Evolutionary conservation across 768 basidiomycete genomes (phyloP), one percentile per base, ranked within the genome.

Genomic region (Xanthoconium purpureum): DNA sequence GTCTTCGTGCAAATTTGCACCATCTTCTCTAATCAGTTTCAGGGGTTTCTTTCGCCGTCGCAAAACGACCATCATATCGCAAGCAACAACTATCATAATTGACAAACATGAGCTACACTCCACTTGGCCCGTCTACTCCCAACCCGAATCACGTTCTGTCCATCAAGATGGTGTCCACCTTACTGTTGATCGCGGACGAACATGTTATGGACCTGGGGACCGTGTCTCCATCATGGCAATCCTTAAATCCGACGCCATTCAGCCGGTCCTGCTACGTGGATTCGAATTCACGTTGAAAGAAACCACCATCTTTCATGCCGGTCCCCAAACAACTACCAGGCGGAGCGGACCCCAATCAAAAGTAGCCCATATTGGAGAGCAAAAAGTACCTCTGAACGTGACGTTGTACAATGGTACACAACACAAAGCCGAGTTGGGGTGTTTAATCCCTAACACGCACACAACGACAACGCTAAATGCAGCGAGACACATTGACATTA

Each of bases 91-190:
- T 13, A 87, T 97, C 44, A 82, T 86, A 59, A 91, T 97, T 64
- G 89, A 92, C 77, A 97, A 96, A 71, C 94, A 96, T 66, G 94
- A 96, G 61, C 76, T 95, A 8, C 94, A 96, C 66, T 89, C 93
- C 5, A 87, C 91, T 1, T 97, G 94, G 94, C 94, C 94, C 3
- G 81, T 95, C 32, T 96, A 93, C 66, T 82, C 82, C 47, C 89
- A 92, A 66, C 81, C 82, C 12, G 89, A 93, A 64, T 79, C 78
- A 35, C 87, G 90, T n/a, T 78, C 81, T 15, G 72, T 83, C 17
- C 64, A 76, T 3, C 82, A 85, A 58, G 87, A 91, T 4, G 87
- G 85, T 29, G 79, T 93, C 17, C 85, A 80, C 24, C 82, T 97
- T 57, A 83, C 80, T 43, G 87, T 94, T 18, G 84, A 89, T 29